These are phyloP conservation scores for Tranzscheliella williamsii DNA, from an alignment of 1,284 basidiomycete genomes.

Conservation along the genomic window DNA sequence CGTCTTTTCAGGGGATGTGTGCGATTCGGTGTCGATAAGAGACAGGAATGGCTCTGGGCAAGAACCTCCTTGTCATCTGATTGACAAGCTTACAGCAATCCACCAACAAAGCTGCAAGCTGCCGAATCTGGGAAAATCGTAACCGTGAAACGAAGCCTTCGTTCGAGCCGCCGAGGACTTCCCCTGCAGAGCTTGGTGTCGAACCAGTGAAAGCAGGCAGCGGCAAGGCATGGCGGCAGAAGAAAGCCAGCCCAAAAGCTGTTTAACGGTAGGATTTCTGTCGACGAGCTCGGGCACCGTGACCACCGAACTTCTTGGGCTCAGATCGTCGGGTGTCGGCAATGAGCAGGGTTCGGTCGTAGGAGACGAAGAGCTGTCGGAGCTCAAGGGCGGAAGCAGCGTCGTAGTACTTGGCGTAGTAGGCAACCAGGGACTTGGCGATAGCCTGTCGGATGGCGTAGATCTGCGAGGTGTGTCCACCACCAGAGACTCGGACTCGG, in stretches of 20 bases:
- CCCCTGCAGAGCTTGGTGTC: background rate
- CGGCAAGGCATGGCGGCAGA: background rate
- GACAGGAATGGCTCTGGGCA: too few relatives aligned
- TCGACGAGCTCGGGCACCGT: constrained; percentile 60
- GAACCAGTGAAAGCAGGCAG: background rate
- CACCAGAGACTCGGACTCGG: constrained; percentile 96
- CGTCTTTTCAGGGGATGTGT: too few relatives aligned
- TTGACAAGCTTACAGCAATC: too few relatives aligned
- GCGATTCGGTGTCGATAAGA: too few relatives aligned
- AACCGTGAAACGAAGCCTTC: too few relatives aligned
- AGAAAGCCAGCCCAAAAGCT: background rate
- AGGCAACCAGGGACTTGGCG: constrained; percentile 94
- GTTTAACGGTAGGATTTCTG: constrained; percentile 56
- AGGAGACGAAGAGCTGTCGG: constrained; percentile 57
- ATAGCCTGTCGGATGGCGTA: constrained; percentile 99
- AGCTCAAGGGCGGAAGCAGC: constrained; percentile 78
- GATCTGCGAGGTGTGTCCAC: constrained; percentile 98
- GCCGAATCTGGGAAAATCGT: too few relatives aligned
- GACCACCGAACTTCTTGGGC: constrained; percentile 80
- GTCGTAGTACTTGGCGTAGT: constrained; percentile 97
- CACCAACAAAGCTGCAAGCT: too few relatives aligned
- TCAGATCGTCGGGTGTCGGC: constrained; percentile 98
- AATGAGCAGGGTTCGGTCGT: constrained; percentile 81
- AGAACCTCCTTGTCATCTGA: too few relatives aligned
- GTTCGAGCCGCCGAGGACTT: too few relatives aligned